Base-by-base conservation (phyloP, 805 yeast species). In the Yamadazyma akitaensis region DNA sequence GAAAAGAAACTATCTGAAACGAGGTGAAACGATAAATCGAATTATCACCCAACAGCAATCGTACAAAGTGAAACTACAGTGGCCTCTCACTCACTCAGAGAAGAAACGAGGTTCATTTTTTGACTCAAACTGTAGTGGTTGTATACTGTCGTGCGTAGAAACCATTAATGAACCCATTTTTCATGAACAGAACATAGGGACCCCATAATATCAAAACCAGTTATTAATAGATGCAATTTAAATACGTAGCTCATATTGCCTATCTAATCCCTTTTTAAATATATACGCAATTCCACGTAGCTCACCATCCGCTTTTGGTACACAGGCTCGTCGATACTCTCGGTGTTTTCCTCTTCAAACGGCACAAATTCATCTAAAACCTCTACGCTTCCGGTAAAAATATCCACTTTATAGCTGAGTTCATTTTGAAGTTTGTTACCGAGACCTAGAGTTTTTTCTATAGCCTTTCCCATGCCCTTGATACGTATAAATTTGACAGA, bases 391-490 rank as follows among this genome's bases (percentile, higher is more conserved):
- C 77, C 82, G 0, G 96, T 89, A 25, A 64, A 60, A 1, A 86
- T 56, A 11, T 85, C 88, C 8, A 87, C 79, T 48, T 59, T 68
- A 57, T 76, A 68, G 8, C 76, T 73, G 35, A 73, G 66, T 30
- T 77, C 75, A 13, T 65, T 67, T 54, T 78, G 77, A 58, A 82
- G 85, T 56, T 81, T 76, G 24, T 80, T 60, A 0, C 80, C 96
- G 0, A 90, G 51, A 12, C 82, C 69, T n/a, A 85, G 50, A 0
- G 84, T 80, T 55, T 78, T 84, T 41, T 76, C 81, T 9, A 85
- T 79, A 9, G 91, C 59, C 19, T 59, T 59, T 2, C 96, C 96
- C 85, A 88, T 82, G 0, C 95, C 97, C 45, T 79, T 64, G 2
- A 90, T 75, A 0, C 75, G 70, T 7, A 88, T 72, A 57, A 69